Conservation (phyloP, 2,329 filamentous ascomycete species). For the Elsinoe batatas region DNA sequence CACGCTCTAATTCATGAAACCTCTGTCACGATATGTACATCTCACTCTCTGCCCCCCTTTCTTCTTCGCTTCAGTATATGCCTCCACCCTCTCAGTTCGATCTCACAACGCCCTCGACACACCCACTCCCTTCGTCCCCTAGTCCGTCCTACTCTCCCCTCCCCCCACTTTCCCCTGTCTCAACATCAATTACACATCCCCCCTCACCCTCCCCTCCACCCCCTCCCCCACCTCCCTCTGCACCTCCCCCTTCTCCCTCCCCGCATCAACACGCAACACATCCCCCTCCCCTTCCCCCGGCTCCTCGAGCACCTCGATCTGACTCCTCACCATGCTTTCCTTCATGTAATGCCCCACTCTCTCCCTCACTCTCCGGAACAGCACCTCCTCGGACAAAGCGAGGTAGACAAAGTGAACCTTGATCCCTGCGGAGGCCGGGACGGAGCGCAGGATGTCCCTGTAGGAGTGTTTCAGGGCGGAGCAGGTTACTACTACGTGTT, state of each 20-base stretch:
- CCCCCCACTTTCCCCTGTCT: too few relatives aligned
- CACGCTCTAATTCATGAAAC: too few relatives aligned
- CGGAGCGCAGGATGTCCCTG: constrained; percentile 57
- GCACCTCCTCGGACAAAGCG: constrained; percentile 61
- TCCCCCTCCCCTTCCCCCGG: constrained; percentile 51
- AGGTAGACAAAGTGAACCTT: constrained; percentile 85
- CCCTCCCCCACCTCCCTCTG: constrained; percentile 29
- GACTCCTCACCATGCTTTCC: constrained; percentile 85
- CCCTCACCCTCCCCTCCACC: constrained; percentile 30
- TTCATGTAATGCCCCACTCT: constrained; percentile 92
- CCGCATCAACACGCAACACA: constrained; percentile 38
- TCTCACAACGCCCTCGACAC: too few relatives aligned
- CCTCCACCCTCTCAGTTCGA: too few relatives aligned
- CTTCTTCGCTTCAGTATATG: too few relatives aligned
- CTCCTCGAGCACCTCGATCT: constrained; percentile 79
- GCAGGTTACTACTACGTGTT: constrained; percentile 84
- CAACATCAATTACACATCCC: background rate
- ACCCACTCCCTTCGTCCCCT: too few relatives aligned
- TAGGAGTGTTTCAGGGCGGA: constrained; percentile 96
- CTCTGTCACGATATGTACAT: too few relatives aligned
- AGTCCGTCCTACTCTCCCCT: too few relatives aligned
- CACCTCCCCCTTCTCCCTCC: constrained; percentile 32
- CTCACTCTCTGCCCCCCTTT: too few relatives aligned
- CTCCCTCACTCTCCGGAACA: constrained; percentile 63
- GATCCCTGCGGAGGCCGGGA: constrained; percentile 35